Evolutionary conservation across 345 rosid species (phyloP).

Genomic region (Euphorbia peplus): DNA sequence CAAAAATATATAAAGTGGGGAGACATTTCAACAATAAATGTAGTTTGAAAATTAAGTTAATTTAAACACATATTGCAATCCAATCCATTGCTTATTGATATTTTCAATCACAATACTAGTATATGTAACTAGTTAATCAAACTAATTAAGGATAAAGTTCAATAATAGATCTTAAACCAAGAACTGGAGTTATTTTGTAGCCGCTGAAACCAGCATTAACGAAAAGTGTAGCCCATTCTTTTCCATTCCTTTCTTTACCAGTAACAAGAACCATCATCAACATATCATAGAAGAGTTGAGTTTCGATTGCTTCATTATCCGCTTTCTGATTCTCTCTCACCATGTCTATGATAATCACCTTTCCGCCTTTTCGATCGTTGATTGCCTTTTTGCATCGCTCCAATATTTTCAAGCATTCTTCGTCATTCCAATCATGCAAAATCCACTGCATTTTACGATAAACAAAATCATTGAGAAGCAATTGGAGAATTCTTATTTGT

Average conservation of each 20-base stretch:
- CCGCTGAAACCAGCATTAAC: slow-evolving; percentile 1
- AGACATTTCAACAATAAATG: too few species aligned
- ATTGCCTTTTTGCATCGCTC: slow-evolving; percentile 10
- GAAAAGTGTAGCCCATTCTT: slow-evolving; percentile 9
- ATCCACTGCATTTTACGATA: background rate
- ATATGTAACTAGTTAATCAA: too few species aligned
- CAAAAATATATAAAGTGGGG: too few species aligned
- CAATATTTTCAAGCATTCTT: background rate
- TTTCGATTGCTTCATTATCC: background rate
- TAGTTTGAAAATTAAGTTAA: too few species aligned
- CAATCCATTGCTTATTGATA: too few species aligned
- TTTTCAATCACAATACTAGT: too few species aligned
- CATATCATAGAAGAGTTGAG: slow-evolving; percentile 25
- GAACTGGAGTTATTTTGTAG: background rate
- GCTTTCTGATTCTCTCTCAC: background rate
- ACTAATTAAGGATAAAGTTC: background rate
- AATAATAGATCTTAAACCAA: slow-evolving; percentile 7
- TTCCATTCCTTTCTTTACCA: slow-evolving; percentile 20
- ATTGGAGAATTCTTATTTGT: too few species aligned
- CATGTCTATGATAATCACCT: slow-evolving; percentile 13
- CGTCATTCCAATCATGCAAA: slow-evolving; percentile 10
- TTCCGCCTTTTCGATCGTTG: slow-evolving; percentile 7
- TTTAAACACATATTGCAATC: too few species aligned
- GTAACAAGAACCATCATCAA: slow-evolving; percentile 17
- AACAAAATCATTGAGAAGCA: too few species aligned